Evolutionary conservation across 768 basidiomycete species (phyloP), one percentile per base, ranked within the genome.

Genomic region (Amanita exitialis): DNA sequence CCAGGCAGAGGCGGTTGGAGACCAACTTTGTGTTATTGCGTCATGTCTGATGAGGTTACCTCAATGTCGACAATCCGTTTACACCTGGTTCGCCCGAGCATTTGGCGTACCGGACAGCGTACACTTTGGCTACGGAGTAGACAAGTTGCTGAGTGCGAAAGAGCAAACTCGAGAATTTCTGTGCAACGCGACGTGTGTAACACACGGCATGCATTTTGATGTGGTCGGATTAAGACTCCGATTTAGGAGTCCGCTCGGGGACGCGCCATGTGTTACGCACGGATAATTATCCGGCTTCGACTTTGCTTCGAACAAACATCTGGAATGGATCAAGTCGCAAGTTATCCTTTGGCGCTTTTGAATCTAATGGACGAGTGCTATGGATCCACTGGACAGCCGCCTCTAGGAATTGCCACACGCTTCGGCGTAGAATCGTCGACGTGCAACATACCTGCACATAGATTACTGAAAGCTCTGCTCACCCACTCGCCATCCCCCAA

Each of bases 381-480:
- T 44, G 25, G 6, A 44, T 44, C 43, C 43, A 44, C 43, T 15
- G 43, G 43, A 30, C 1, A 44, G 27, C 43, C 43, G 4, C 43
- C 43, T 44, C 43, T 44, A 44, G 43, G 43, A 44, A 44, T 27
- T n/a, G 43, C 43, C 43, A 44, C 1, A 44, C 43, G 43, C 13
- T 3, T 44, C 43, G 43, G 43, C 4, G 25, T 44, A 44, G 43
- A 44, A 27, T 44, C 43, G 5, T 44, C 43, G 43, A 12, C 13
- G 21, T 44, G 3, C 38, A n/a, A 39, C 38, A 16, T 39, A 39
- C 38, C 38, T 10, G 38, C 38, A 39, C 38, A 39, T 44, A 44
- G 21, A 27, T 27, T 44, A 44, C 43, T 44, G 43, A 20, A 44
- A 44, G 43, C 43, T 44, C 43, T 44, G 43, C 21, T 44, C 43